Evolutionary conservation across 257 asterid genomes (phyloP).

Genomic region (Petunia axillaris): DNA sequence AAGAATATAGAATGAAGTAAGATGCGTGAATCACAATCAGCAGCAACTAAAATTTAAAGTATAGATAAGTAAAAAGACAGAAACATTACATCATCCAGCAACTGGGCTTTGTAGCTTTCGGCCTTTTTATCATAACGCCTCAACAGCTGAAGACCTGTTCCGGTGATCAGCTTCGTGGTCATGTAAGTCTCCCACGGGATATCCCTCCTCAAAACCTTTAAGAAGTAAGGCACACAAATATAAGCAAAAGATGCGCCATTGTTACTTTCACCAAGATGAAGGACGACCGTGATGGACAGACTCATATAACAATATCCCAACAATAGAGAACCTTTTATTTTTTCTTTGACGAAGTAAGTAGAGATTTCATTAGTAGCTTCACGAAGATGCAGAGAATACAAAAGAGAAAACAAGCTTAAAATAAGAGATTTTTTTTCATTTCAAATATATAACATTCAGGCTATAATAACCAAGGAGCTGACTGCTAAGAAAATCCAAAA

Average conservation of each 20-base stretch:
- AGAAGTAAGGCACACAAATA: neutral
- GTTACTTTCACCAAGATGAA: neutral
- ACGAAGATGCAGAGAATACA: too few relatives aligned
- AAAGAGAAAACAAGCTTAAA: too few relatives aligned
- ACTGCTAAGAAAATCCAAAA: too few relatives aligned
- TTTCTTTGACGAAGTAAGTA: too few relatives aligned
- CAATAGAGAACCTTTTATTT: neutral
- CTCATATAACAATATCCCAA: neutral
- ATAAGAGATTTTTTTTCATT: too few relatives aligned
- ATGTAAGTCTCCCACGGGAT: conserved; percentile 96
- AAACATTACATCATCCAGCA: conserved; percentile 73
- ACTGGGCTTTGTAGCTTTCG: conserved; percentile 69
- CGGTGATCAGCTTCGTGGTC: conserved; percentile 83
- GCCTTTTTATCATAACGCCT: conserved; percentile 88
- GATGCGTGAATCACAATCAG: neutral
- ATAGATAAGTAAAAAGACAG: conserved; percentile 23
- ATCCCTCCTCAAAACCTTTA: conserved; percentile 81
- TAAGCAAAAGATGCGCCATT: neutral
- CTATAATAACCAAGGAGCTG: too few relatives aligned
- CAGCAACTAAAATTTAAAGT: too few relatives aligned
- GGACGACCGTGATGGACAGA: neutral
- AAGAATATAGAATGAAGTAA: conserved; percentile 8
- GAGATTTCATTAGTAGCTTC: too few relatives aligned
- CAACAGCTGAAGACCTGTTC: conserved; percentile 87
- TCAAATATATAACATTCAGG: too few relatives aligned